Evolutionary conservation across 306 rosid species (phyloP).

Genomic region (Vigna trinervia): DNA sequence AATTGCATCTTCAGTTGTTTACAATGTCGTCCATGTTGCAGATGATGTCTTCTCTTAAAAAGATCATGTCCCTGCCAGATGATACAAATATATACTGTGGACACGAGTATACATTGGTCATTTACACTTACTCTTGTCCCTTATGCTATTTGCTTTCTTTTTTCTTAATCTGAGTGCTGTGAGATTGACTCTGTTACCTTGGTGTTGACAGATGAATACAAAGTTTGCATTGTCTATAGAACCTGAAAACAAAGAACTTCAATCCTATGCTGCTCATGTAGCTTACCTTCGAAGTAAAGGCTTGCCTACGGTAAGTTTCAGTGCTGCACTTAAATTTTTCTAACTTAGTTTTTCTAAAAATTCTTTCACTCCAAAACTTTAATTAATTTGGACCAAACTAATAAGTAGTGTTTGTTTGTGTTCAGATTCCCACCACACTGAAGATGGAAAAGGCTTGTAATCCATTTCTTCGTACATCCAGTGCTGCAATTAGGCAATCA

Average conservation of each 20-base stretch:
- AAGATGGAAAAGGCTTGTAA: constrained; percentile 82
- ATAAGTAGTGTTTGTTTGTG: not conserved
- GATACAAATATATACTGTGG: constrained; percentile 83
- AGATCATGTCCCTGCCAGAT: constrained; percentile 85
- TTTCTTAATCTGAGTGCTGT: not conserved
- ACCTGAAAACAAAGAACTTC: constrained; percentile 82
- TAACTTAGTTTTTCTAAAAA: too few species aligned
- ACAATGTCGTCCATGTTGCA: constrained; percentile 53
- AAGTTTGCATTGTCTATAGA: constrained; percentile 88
- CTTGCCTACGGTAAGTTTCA: constrained; percentile 76
- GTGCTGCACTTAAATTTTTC: not conserved
- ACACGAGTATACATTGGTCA: constrained; percentile 91
- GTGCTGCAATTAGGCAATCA: constrained; percentile 61
- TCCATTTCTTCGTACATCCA: constrained; percentile 85
- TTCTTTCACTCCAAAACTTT: too few species aligned
- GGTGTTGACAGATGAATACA: constrained; percentile 71
- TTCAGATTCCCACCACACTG: constrained; percentile 75
- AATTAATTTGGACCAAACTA: not conserved
- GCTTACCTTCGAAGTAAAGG: constrained; percentile 78
- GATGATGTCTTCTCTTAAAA: constrained; percentile 85
- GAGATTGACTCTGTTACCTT: constrained; percentile 41
- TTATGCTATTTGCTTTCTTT: constrained; percentile 32
- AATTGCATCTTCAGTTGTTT: constrained; percentile 22
- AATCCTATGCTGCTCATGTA: constrained; percentile 74
- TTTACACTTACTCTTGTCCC: constrained; percentile 34